These are phyloP conservation scores for Tuber calosporum DNA, from an alignment of 495 filamentous ascomycete species.

Conservation along the genomic window DNA sequence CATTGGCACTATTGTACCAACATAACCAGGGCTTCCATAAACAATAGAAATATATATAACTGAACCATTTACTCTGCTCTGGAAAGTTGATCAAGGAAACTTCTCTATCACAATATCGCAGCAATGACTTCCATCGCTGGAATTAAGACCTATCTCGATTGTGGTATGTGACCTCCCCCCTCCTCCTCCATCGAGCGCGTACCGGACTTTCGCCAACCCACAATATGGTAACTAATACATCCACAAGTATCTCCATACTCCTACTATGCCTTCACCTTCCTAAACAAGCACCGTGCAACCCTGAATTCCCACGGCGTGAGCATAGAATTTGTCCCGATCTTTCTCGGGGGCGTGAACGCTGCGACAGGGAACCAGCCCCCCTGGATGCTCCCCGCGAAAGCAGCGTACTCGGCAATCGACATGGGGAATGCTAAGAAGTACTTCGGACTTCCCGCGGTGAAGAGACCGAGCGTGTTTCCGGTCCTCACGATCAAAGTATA, in stretches of 20 bases:
- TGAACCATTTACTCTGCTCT: not conserved
- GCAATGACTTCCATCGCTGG: conserved; percentile 36
- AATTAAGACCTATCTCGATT: conserved; percentile 59
- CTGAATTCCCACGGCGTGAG: conserved; percentile 54
- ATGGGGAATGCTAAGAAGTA: conserved; percentile 21
- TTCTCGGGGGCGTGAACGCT: conserved; percentile 66
- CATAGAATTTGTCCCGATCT: conserved; percentile 63
- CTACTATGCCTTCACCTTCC: conserved; percentile 56
- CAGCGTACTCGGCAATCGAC: conserved; percentile 49
- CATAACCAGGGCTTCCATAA: not conserved
- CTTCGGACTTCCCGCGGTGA: conserved; percentile 20
- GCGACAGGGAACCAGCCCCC: conserved; percentile 64
- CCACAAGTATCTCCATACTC: conserved; percentile 61
- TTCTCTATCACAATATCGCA: not conserved
- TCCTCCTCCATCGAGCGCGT: not conserved
- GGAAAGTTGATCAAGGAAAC: not conserved
- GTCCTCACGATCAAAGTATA: conserved; percentile 43
- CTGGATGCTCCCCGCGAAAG: conserved; percentile 63
- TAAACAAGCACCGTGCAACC: conserved; percentile 50
- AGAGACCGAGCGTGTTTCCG: conserved; percentile 48
- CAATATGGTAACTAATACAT: conserved; percentile 14
- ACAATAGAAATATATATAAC: not conserved
- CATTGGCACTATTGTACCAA: too few relatives aligned
- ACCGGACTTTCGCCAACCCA: conserved; percentile 21
- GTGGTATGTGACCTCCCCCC: conserved; percentile 44